Evolutionary conservation across 2,329 filamentous ascomycete genomes (phyloP).

Genomic region (Penicillium hordei): DNA sequence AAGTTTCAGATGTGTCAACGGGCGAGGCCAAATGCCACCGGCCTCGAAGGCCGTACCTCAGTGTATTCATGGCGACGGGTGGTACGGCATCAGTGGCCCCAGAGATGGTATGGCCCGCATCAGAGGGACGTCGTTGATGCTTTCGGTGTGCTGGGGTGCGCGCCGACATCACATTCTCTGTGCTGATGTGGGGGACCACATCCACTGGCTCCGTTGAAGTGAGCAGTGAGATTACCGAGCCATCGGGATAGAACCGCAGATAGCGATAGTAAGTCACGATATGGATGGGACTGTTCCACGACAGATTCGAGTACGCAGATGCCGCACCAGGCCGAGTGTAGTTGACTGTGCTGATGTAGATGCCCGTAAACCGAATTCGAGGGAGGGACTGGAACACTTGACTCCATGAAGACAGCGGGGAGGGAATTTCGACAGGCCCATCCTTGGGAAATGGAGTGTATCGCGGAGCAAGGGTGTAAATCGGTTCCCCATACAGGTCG

Average conservation of each 20-base stretch:
- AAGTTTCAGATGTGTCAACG: conserved; percentile 20
- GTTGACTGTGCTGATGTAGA: conserved; percentile 96
- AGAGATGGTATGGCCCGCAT: conserved; percentile 38
- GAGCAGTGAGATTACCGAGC: conserved; percentile 75
- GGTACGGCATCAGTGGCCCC: conserved; percentile 37
- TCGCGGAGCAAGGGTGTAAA: conserved; percentile 33
- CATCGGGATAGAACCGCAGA: conserved; percentile 90
- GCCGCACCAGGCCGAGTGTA: conserved; percentile 82
- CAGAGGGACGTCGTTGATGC: conserved; percentile 42
- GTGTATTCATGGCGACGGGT: conserved; percentile 51
- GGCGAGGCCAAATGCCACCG: conserved; percentile 66
- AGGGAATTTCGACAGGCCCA: conserved; percentile 33
- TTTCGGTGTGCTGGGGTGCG: conserved; percentile 32
- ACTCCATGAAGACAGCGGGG: conserved; percentile 53
- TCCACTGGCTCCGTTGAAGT: conserved; percentile 80
- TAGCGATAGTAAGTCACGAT: conserved; percentile 99
- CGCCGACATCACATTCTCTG: conserved; percentile 59
- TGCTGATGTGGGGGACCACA: conserved; percentile 79
- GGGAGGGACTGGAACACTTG: conserved; percentile 79
- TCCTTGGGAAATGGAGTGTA: conserved; percentile 39
- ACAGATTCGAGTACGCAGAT: conserved; percentile 63
- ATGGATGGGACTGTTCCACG: conserved; percentile 81
- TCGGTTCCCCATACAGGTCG: conserved; percentile 52
- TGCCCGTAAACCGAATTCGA: conserved; percentile 87
- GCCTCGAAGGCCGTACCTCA: conserved; percentile 67